These are phyloP conservation scores for Lanzia echinophila DNA, from an alignment of 2,329 filamentous ascomycete genomes.

Conservation along the genomic window DNA sequence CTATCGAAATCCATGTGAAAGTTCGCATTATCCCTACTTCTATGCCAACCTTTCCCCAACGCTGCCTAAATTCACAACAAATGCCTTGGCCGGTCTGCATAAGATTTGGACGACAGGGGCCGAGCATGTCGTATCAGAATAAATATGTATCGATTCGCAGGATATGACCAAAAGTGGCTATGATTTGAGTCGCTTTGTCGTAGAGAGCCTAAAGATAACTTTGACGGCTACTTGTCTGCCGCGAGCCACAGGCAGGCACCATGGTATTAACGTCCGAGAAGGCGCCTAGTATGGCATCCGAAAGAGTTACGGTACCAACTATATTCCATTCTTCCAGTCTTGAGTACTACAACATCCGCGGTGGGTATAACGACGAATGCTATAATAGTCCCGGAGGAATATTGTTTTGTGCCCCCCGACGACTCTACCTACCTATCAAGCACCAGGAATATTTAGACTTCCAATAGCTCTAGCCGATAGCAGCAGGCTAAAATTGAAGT, in stretches of 20 bases:
- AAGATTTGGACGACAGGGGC: constrained; percentile 45
- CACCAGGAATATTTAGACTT: no score
- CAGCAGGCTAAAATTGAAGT: no score
- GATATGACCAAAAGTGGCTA: constrained; percentile 46
- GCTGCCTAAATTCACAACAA: constrained; percentile 45
- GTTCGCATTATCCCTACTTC: constrained; percentile 46
- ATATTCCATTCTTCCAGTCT: constrained; percentile 44
- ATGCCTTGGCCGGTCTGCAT: constrained; percentile 46
- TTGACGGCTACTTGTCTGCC: constrained; percentile 44
- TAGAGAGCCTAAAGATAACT: constrained; percentile 46
- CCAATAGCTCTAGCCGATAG: no score
- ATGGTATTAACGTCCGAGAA: constrained; percentile 43
- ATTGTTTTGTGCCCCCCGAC: no score
- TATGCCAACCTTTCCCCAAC: constrained; percentile 43
- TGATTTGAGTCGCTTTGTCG: constrained; percentile 40
- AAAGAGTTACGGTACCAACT: constrained; percentile 38
- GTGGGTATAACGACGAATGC: constrained; percentile 33
- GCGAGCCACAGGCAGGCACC: constrained; percentile 46
- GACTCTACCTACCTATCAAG: no score
- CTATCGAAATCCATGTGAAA: constrained; percentile 40
- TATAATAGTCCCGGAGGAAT: constrained; percentile 40
- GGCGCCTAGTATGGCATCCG: constrained; percentile 44
- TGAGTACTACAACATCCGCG: constrained; percentile 27
- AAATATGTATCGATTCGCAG: constrained; percentile 45
- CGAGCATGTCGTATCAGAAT: constrained; percentile 43